These are phyloP conservation scores for Amanita muscaria DNA, from an alignment of 768 basidiomycete species.

Conservation along the genomic window DNA sequence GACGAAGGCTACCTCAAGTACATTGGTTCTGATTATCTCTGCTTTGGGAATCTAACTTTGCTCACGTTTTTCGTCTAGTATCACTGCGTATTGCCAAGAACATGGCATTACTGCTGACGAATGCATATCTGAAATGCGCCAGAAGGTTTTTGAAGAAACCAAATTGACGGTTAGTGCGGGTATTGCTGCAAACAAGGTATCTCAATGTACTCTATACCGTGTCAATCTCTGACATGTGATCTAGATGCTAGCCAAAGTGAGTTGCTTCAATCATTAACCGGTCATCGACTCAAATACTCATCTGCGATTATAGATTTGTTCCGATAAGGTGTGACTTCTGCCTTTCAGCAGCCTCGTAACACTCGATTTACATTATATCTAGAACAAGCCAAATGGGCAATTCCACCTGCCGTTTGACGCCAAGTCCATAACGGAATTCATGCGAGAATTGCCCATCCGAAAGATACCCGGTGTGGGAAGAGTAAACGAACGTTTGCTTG, in stretches of 20 bases:
- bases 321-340: constrained; percentile 65
- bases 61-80: constrained; percentile 31
- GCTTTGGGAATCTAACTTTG: too few relatives aligned
- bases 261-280: constrained; percentile 8
- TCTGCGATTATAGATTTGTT: constrained; percentile 59
- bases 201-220: too few relatives aligned
- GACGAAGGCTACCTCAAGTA: constrained; percentile 94
- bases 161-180: constrained; percentile 89
- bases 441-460: constrained; percentile 74
- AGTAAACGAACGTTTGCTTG: constrained; percentile 81
- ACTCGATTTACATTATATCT: constrained; percentile 1
- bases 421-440: constrained; percentile 61
- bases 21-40: constrained; percentile 14
- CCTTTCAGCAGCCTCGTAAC: constrained; percentile 3
- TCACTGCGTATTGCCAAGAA: constrained; percentile 74
- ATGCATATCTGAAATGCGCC: constrained; percentile 74
- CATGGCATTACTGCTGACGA: constrained; percentile 56
- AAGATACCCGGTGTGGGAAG: constrained; percentile 87
- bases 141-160: constrained; percentile 66
- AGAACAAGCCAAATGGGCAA: constrained; percentile 96
- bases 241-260: constrained; percentile 87
- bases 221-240: constrained; percentile 13
- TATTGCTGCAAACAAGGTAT: constrained; percentile 89
- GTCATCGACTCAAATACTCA: background rate
- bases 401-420: constrained; percentile 64